Conservation (phyloP, 2,329 filamentous ascomycete species). For the Trichoderma pleuroti region DNA sequence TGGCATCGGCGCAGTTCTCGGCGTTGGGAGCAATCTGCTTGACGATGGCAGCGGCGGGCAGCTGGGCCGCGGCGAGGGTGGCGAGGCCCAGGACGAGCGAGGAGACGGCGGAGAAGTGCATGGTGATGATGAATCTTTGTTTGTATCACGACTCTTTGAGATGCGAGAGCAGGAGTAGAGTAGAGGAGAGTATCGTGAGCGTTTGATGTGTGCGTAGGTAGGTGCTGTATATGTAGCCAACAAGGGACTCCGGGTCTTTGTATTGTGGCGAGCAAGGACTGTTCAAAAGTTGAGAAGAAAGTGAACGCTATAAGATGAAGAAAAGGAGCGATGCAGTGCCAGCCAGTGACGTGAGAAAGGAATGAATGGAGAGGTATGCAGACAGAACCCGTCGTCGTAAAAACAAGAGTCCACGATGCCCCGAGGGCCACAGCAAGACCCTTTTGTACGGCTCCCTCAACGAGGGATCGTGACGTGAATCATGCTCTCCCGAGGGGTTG, state of each 20-base stretch:
- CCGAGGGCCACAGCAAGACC: neutral
- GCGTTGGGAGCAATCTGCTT: conserved; percentile 56
- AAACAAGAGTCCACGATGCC: neutral
- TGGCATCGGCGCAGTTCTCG: conserved; percentile 47
- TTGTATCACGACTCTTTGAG: neutral
- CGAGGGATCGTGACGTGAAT: conserved; percentile 4
- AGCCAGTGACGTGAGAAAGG: neutral
- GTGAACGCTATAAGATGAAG: neutral
- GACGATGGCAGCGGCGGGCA: conserved; percentile 40
- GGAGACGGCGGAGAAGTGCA: conserved; percentile 29
- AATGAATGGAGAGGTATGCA: neutral
- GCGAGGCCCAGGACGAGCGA: conserved; percentile 18
- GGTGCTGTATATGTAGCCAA: neutral
- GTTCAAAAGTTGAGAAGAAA: neutral
- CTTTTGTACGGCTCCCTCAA: conserved; percentile 1
- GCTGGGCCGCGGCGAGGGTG: conserved; percentile 22
- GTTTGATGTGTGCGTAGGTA: neutral
- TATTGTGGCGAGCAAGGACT: neutral
- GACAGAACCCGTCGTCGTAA: neutral
- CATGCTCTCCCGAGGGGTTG: conserved; percentile 2
- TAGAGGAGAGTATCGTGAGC: neutral
- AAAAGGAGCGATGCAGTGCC: conserved; percentile 3
- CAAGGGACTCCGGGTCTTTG: conserved; percentile 13
- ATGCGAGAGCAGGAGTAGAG: neutral
- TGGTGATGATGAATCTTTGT: conserved; percentile 11